Evolutionary conservation across 306 rosid genomes (phyloP), one percentile per base, ranked within the genome.

Genomic region (Erythrophleum fordii): DNA sequence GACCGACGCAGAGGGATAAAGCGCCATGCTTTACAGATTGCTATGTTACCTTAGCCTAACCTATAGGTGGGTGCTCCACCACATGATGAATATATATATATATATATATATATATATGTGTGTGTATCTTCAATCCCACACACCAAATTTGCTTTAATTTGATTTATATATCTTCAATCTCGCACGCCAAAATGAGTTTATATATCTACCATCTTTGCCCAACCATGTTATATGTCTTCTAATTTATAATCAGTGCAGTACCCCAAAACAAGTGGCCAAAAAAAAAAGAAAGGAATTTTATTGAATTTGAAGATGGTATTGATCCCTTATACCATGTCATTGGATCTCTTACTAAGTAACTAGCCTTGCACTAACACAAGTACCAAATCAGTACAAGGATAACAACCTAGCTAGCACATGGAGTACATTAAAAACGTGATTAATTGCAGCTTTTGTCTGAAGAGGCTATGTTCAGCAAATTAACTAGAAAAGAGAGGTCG

Each of bases 11-110:
- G 61, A 76, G 60, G 29, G 48, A 53, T 37, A 77, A 22, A 51
- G 74, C 55, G 68, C 13, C 42, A 16, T 49, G 53, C 81, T 65
- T 77, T 77, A 77, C 74, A 66, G 66, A 77, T 67, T 12, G 62
- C 22, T 56, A 9, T 53, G 75, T 51, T 51, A 35, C 55, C 53
- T 23, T 51, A 51, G 66, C 74, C 65, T 77, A 51, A 66, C 46
- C 29, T 14, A 52, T 17, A 46, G 73, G 64, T 26, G n/a, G 8
- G 13, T 28, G 61, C 61, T 22, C 61, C 28, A 22, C 61, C 20
- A 8, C 61, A 20, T n/a, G 59, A 55, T 31, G 2, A 31, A 31
- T 4, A n/a, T n/a, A 31, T 31, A 31, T 31, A 31, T 31, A 31
- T 34, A 34, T 34, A 34, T 34, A 34, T 34, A 34, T 34, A 34